Conservation (phyloP, 192 early-diverging fungal species). For the Podila verticillata region DNA sequence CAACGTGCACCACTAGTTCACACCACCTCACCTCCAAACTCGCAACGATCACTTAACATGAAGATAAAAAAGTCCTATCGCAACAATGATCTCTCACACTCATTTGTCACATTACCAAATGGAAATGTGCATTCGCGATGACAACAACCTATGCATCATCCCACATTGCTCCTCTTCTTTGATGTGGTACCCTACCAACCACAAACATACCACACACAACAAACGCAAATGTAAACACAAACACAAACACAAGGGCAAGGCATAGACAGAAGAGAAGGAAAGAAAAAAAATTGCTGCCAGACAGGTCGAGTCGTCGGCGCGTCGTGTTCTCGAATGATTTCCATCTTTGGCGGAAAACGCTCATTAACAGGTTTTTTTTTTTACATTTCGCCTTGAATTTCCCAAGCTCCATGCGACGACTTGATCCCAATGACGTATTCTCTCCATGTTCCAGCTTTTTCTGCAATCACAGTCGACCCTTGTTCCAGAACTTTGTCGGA, state of each 20-base stretch:
- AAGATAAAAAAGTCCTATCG: background rate
- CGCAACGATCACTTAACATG: background rate
- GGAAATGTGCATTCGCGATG: background rate
- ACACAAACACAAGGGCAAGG: background rate
- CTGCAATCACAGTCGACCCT: background rate
- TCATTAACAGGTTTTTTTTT: background rate
- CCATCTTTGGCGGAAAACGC: background rate
- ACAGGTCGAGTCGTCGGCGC: background rate
- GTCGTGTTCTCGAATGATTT: conserved; percentile 3
- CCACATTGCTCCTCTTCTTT: background rate
- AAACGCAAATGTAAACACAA: background rate
- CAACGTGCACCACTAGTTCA: background rate
- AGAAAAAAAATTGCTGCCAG: background rate
- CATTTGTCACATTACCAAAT: conserved; percentile 5
- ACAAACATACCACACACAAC: background rate
- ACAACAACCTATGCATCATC: background rate
- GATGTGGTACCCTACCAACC: background rate
- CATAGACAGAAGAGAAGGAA: background rate
- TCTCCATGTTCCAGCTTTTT: too few relatives aligned
- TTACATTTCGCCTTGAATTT: background rate
- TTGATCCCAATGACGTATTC: background rate
- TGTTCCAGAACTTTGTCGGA: background rate
- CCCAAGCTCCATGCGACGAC: background rate
- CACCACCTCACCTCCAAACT: background rate
- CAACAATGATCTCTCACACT: background rate